Base-by-base conservation (phyloP, 2,329 filamentous ascomycete genomes). In the Alternaria infectoria region DNA sequence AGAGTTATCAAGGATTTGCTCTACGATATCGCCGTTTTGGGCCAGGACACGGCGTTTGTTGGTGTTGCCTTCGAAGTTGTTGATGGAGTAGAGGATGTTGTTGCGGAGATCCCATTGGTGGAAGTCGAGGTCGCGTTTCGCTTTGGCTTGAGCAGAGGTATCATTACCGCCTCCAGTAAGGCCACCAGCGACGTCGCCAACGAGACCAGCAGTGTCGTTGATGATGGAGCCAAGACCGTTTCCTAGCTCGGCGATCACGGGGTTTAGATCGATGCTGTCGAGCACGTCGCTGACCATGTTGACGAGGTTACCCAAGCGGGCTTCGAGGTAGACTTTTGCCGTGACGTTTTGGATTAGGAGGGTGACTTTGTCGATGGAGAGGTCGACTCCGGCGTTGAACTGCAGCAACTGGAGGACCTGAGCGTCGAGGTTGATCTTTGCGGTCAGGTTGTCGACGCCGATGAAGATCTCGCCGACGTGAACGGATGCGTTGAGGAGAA, bases 351-450 rank as follows among this genome's bases (percentile, higher is more conserved):
- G 83, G 71, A 89, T 89, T 15, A 79, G 79, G 11, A 89, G 81
- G 45, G 81, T 76, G 47, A 90, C 87, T 52, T 84, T 81, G 69
- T 88, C 84, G 78, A 89, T 86, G 54, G 82, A 85, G 3, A 86
- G 82, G 71, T 87, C 85, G 40, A 90, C 87, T 49, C 87, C 88
- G 3, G 88, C 88, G 68, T 85, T 88, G 82, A 89, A 88, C 60
- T 84, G 80, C 47, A 89, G 83, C 47, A 89, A 81, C 64, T 84
- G 83, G 44, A 89, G 81, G 10, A 89, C 86, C 73, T 88, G 84
- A 6, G 86, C 86, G 64, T 88, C 86, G 30, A 88, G 81, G 71
- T 88, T 89, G 75, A 88, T 83, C 72, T 88, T 87, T 11, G 87
- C 87, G 1, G 86, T 87, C 59, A 89, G 81, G 70, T 89, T 88